Conservation (phyloP, 2,329 filamentous ascomycete genomes). For the Exophiala sp. region DNA sequence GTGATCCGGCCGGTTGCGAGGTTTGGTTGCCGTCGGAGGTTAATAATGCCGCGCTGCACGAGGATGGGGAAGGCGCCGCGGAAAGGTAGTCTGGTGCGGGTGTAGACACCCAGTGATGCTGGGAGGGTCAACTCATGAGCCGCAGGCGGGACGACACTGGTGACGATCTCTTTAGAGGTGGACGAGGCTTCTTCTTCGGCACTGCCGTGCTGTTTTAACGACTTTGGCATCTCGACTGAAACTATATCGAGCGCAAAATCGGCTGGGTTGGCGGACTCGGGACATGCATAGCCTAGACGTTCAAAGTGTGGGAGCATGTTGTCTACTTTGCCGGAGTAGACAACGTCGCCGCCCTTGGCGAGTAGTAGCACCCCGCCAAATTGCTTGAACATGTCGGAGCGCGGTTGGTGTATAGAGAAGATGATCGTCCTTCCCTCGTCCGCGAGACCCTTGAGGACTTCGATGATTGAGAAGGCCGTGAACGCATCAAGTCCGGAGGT, state of each 20-base stretch:
- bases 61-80: slow-evolving; percentile 63
- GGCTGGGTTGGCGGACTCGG: slow-evolving; percentile 72
- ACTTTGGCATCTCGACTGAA: slow-evolving; percentile 39
- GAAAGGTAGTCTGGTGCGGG: slow-evolving; percentile 62
- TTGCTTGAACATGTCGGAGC: slow-evolving; percentile 70
- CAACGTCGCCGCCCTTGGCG: slow-evolving; percentile 66
- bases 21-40: slow-evolving; percentile 64
- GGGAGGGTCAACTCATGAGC: slow-evolving; percentile 38
- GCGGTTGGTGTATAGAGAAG: slow-evolving; percentile 81
- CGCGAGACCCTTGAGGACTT: slow-evolving; percentile 65
- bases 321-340: slow-evolving; percentile 66
- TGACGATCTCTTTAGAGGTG: not conserved
- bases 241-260: slow-evolving; percentile 76
- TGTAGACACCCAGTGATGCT: slow-evolving; percentile 67
- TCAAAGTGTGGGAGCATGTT: slow-evolving; percentile 62
- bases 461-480: slow-evolving; percentile 71
- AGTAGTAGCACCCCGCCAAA: slow-evolving; percentile 77
- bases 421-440: slow-evolving; percentile 62
- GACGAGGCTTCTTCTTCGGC: not conserved
- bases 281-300: slow-evolving; percentile 59
- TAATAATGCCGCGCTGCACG: slow-evolving; percentile 64
- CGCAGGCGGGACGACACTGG: not conserved
- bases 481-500: slow-evolving; percentile 80
- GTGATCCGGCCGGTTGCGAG: slow-evolving; percentile 63
- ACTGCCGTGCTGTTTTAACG: slow-evolving; percentile 42